Percentiles rank a stretch among this genome's conserved stretches.
Evolutionary conservation across 2,329 filamentous ascomycete species (phyloP).

Genomic region (Alternaria arbusti): DNA sequence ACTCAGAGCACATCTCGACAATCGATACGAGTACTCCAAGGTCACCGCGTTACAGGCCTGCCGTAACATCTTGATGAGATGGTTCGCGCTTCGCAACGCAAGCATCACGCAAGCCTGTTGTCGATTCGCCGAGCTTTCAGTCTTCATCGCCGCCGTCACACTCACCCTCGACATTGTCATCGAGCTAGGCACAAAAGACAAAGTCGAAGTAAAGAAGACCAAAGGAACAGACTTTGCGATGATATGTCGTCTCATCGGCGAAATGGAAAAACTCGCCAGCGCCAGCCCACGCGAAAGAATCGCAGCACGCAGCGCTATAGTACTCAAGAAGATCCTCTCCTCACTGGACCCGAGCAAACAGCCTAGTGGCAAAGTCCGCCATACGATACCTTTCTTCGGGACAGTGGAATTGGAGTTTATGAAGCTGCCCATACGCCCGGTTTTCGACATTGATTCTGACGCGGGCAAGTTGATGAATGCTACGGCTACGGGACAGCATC

Average conservation of each 20-base stretch:
- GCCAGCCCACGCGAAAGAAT: slow-evolving; percentile 42
- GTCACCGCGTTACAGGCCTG: slow-evolving; percentile 43
- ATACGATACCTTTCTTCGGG: slow-evolving; percentile 45
- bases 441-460: slow-evolving; percentile 41
- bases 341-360: slow-evolving; percentile 40
- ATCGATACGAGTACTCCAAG: slow-evolving; percentile 44
- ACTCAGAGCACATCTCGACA: slow-evolving; percentile 37
- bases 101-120: slow-evolving; percentile 45
- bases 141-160: slow-evolving; percentile 46
- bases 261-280: slow-evolving; percentile 45
- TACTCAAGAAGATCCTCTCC: slow-evolving; percentile 44
- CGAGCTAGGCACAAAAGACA: slow-evolving; percentile 43
- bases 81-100: slow-evolving; percentile 46
- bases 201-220: slow-evolving; percentile 40
- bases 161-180: slow-evolving; percentile 45
- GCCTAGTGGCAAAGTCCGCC: slow-evolving; percentile 22
- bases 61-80: slow-evolving; percentile 45
- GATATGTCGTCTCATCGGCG: slow-evolving; percentile 43
- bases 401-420: slow-evolving; percentile 40
- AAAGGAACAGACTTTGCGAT: slow-evolving; percentile 47
- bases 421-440: slow-evolving; percentile 34
- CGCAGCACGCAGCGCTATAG: slow-evolving; percentile 37
- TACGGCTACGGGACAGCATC: slow-evolving; percentile 27
- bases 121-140: slow-evolving; percentile 40
- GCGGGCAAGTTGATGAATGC: slow-evolving; percentile 35